Evolutionary conservation across 1,284 basidiomycete species (phyloP).

Genomic region (Leccinum fallax): DNA sequence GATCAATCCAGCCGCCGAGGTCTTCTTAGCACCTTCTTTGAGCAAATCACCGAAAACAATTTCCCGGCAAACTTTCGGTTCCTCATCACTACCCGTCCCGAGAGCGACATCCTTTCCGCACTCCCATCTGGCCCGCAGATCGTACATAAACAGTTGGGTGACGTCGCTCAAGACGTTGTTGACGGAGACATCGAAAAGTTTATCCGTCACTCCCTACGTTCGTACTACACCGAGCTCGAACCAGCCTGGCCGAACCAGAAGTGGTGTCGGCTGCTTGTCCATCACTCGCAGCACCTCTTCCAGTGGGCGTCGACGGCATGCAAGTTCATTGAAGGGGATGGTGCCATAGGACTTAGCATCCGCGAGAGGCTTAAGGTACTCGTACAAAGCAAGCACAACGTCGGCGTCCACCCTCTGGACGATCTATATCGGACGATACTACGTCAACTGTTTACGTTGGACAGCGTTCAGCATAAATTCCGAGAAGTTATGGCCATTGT

Average conservation of each 20-base stretch:
- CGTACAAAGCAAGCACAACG: background rate
- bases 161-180: conserved; percentile 13
- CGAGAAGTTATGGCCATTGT: conserved; percentile 25
- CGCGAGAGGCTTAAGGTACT: conserved; percentile 16
- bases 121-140: conserved; percentile 8
- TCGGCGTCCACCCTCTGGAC: conserved; percentile 16
- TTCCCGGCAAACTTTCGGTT: conserved; percentile 23
- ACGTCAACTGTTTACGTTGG: conserved; percentile 17
- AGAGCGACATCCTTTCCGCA: conserved; percentile 21
- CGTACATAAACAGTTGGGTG: conserved; percentile 18
- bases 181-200: conserved; percentile 24
- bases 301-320: conserved; percentile 30
- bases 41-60: conserved; percentile 11
- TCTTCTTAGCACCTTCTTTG: conserved; percentile 11
- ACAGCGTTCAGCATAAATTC: conserved; percentile 11
- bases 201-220: conserved; percentile 17
- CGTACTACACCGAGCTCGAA: conserved; percentile 13
- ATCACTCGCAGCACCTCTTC: conserved; percentile 23
- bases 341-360: conserved; percentile 12
- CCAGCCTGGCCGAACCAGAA: conserved; percentile 16
- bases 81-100: conserved; percentile 22
- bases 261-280: conserved; percentile 22
- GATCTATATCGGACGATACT: conserved; percentile 23
- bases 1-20: conserved; percentile 17
- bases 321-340: conserved; percentile 24